Evolutionary conservation across 305 asterid genomes (phyloP).

Genomic region (Fraxinus greggii): DNA sequence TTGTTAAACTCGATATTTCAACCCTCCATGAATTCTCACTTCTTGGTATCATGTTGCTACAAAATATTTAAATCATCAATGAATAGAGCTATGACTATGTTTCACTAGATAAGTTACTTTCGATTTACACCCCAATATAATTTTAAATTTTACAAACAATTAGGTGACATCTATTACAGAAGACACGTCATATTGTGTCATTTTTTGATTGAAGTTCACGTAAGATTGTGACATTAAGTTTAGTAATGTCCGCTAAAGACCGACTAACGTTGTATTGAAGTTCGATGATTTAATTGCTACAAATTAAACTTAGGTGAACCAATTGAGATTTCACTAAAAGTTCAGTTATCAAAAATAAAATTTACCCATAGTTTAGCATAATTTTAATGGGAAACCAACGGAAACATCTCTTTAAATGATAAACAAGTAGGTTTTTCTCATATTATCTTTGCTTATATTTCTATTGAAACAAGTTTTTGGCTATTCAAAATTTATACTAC

Average conservation of each 20-base stretch:
- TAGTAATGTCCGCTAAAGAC: not conserved
- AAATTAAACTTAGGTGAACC: too few relatives aligned
- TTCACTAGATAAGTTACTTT: not conserved
- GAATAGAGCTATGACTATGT: not conserved
- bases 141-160: too few relatives aligned
- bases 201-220: too few relatives aligned
- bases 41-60: not conserved
- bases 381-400: not conserved
- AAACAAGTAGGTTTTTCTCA: too few relatives aligned
- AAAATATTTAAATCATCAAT: too few relatives aligned
- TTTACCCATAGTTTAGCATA: not conserved
- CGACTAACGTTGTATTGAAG: not conserved
- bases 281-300: not conserved
- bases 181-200: not conserved
- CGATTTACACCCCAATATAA: not conserved
- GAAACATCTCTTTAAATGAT: not conserved
- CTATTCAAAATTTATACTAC: not conserved
- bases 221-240: not conserved
- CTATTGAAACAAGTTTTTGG: not conserved
- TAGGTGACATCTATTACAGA: not conserved
- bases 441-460: too few relatives aligned
- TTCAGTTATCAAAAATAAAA: too few relatives aligned
- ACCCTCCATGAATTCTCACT: not conserved
- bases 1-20: too few relatives aligned
- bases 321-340: not conserved